Evolutionary conservation across 768 basidiomycete species (phyloP), one percentile per base, ranked within the genome.

Genomic region (Candolleomyces eurysporus): DNA sequence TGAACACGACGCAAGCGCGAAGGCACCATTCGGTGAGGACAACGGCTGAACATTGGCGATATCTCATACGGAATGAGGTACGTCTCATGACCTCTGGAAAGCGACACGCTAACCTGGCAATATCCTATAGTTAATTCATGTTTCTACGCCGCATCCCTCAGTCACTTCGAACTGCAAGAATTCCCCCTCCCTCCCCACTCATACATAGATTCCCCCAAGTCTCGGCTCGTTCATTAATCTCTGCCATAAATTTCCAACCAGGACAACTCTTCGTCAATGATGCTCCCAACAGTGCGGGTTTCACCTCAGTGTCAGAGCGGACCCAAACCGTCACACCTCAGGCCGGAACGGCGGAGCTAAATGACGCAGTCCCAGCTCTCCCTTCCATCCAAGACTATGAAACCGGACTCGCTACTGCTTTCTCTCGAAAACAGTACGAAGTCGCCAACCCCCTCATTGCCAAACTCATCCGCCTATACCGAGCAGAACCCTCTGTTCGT

Each of bases 61-160:
- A 55, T 26, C 36, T 67, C 66, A 75, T 75, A 78, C 82, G 86
- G 81, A 69, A 88, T 88, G 86, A 75, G 82, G 87, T 84, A 67
- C 64, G 83, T 70, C 48, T 39, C 17, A 51, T 39, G 48, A n/a
- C 6, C 21, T 49, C 14, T 40, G 31, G n/a, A 16, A 10, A 5
- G 32, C 26, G 16, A 8, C 13, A 2, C 26, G n/a, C 8, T 14
- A 39, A 11, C 13, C 16, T 55, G 53, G 19, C 53, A 11, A 22
- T 13, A 16, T 9, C 14, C 13, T 11, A 11, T 39, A 36, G 36
- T 55, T 11, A 55, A 39, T 55, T 32, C 51, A 55, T 55, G 53
- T 55, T 55, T 40, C 17, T 40, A 19, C 53, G 53, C 22, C 39
- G 53, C 31, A 55, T 55, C 17, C 36, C 53, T 40, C 53, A 55